Base-by-base conservation (phyloP, 2,329 filamentous ascomycete genomes). In the Akanthomyces uredinophilus region DNA sequence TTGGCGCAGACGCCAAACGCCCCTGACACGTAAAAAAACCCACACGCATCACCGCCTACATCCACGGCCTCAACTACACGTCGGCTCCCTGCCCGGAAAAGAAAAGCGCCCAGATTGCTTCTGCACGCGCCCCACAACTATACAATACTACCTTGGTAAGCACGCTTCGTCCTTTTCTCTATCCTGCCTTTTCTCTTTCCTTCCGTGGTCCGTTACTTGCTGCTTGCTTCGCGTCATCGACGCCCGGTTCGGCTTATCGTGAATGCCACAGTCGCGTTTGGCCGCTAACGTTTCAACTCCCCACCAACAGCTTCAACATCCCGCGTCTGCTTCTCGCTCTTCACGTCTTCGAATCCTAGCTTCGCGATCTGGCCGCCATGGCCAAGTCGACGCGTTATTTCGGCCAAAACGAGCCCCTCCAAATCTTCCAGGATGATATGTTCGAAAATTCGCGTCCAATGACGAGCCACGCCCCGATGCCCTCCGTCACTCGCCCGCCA, bases 401-500 rank as follows among this genome's bases (percentile, higher is more conserved):
- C 68, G 76, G 73, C 68, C 74, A 75, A 47, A 74, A 77, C 65
- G 79, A 83, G 72, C 76, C 80, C 53, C 72, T 83, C 44, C 77
- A 79, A 41, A 81, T 84, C 65, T 85, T 78, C 67, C 79, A 82
- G 64, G 82, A 85, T 72, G 75, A 81, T 64, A 76, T 78, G 65
- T 79, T 77, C 69, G 76, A 77, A 60, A 77, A 78, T 64, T 67
- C 74, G 47, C 71, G 77, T 7, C 77, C 78, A 44, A 82, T 83
- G 73, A 79, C 81, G 64, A 84, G 79, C 72, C 80, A 84, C 68
- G 81, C 82, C 49, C 81, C 82, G 43, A 85, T 85, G 82, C 81
- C 82, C 37, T 75, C 79, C 51, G 74, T 79, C 56, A 71, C 77
- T 56, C 83, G 79, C 64, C 77, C 78, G 29, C 72, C 77, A 39